Conservation (phyloP, 164 flowering plant species). For the Chimonanthus praecox region DNA sequence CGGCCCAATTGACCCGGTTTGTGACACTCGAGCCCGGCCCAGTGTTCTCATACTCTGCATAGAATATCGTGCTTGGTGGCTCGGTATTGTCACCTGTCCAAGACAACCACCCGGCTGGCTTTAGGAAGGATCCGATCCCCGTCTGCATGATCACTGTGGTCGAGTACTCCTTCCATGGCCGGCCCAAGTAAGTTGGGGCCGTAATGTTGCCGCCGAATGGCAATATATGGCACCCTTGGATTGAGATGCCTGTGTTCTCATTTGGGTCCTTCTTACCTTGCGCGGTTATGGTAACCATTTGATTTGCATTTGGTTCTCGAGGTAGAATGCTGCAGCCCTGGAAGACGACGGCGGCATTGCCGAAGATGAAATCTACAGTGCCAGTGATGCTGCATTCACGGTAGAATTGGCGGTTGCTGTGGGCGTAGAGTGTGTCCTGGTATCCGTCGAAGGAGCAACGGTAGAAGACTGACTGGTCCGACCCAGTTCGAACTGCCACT, state of each 20-base stretch:
- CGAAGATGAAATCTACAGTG: conserved; percentile 84
- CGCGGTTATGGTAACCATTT: conserved; percentile 71
- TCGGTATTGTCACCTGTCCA: conserved; percentile 38
- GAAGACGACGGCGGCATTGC: conserved; percentile 61
- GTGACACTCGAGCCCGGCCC: conserved; percentile 57
- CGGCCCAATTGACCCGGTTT: conserved; percentile 66
- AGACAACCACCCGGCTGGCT: conserved; percentile 54
- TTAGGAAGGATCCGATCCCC: conserved; percentile 34
- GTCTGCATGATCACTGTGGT: conserved; percentile 73
- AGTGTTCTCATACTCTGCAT: conserved; percentile 67
- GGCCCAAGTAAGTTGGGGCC: conserved; percentile 56
- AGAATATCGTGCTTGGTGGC: conserved; percentile 57
- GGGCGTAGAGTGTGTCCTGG: conserved; percentile 84
- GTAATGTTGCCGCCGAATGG: conserved; percentile 34
- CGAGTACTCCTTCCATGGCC: conserved; percentile 83
- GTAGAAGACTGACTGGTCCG: conserved; percentile 57
- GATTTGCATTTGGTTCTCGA: conserved; percentile 53
- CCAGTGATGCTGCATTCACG: conserved; percentile 65
- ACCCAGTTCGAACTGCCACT: conserved; percentile 64
- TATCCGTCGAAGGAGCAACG: conserved; percentile 56
- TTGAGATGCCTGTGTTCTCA: conserved; percentile 65
- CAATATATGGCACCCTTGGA: conserved; percentile 43
- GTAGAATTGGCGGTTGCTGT: conserved; percentile 80
- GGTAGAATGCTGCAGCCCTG: conserved; percentile 67
- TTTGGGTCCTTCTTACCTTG: conserved; percentile 73